A percentile compares a stretch with the other conserved stretches of the same genome.
These are phyloP conservation scores for Kurtzmaniella quercitrusa DNA, from an alignment of 1,139 yeast species.

Conservation along the genomic window DNA sequence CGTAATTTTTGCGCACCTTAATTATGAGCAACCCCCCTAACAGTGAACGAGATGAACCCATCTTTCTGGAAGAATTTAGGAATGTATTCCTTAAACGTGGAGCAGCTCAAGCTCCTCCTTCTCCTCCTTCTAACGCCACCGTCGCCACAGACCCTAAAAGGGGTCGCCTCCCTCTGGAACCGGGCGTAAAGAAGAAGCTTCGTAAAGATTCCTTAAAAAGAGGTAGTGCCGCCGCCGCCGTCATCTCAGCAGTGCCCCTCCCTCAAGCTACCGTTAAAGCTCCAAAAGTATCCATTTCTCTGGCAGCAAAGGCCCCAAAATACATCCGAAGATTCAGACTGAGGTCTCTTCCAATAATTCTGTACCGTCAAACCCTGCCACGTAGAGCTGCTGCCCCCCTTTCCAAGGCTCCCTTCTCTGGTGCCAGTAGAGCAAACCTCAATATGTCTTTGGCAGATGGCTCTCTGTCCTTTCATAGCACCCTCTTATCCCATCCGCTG, in stretches of 20 bases:
- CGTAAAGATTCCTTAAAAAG: slow-evolving; percentile 6
- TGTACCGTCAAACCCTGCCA: slow-evolving; percentile 15
- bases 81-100: slow-evolving; percentile 24
- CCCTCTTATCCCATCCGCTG: slow-evolving; percentile 3
- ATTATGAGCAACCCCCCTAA: slow-evolving; percentile 15
- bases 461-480: neutral
- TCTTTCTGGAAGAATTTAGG: slow-evolving; percentile 29
- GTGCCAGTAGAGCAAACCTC: slow-evolving; percentile 1
- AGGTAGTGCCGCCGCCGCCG: slow-evolving; percentile 7
- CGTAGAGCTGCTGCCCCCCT: neutral
- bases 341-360: slow-evolving; percentile 42
- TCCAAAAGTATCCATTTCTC: neutral
- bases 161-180: slow-evolving; percentile 11
- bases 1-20: neutral
- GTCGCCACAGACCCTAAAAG: slow-evolving; percentile 11
- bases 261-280: slow-evolving; percentile 3
- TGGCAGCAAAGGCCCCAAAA: slow-evolving; percentile 31
- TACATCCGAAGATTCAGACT: slow-evolving; percentile 38
- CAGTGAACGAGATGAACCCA: slow-evolving; percentile 21
- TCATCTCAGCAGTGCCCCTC: slow-evolving; percentile 8
- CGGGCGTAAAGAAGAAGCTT: slow-evolving; percentile 8
- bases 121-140: neutral
- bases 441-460: neutral
- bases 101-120: neutral
- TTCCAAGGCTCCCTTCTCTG: neutral